Conservation (phyloP, 345 rosid species). For the Brassica nigra region DNA sequence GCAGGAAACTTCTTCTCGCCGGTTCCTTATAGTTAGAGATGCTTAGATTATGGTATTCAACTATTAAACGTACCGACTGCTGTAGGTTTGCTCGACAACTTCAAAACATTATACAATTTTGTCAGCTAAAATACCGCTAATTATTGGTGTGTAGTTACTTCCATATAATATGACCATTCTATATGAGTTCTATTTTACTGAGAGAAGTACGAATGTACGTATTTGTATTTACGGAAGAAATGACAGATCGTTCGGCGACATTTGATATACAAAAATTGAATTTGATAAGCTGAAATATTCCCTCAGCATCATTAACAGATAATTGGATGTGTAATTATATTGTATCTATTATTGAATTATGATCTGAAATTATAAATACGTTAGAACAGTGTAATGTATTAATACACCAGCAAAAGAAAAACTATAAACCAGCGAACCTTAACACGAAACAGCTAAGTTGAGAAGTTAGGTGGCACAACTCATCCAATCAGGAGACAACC, state of each 20-base stretch:
- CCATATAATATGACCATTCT: neutral
- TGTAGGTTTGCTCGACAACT: slow-evolving; percentile 23
- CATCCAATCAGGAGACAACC: slow-evolving; percentile 1
- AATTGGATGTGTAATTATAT: neutral
- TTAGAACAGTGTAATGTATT: slow-evolving; percentile 2
- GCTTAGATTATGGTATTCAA: neutral
- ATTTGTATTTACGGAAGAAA: neutral
- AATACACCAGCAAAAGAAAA: slow-evolving; percentile 7
- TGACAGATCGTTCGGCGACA: neutral
- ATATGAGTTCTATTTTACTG: neutral
- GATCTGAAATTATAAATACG: neutral
- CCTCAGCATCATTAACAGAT: slow-evolving; percentile 3
- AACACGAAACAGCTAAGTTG: slow-evolving; percentile 22
- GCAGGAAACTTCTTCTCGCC: slow-evolving; percentile 14
- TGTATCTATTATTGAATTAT: slow-evolving; percentile 1
- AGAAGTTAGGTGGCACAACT: neutral
- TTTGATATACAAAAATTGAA: neutral
- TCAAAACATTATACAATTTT: slow-evolving; percentile 28
- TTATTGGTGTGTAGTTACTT: neutral
- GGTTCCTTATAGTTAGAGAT: neutral
- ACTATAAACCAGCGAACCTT: slow-evolving; percentile 16
- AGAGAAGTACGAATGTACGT: neutral
- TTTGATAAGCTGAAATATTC: slow-evolving; percentile 15
- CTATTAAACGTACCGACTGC: slow-evolving; percentile 10
- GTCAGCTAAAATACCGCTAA: slow-evolving; percentile 27